These are phyloP conservation scores for Babesia ovata DNA, from an alignment of 169 alveolate genomes.

Conservation along the genomic window DNA sequence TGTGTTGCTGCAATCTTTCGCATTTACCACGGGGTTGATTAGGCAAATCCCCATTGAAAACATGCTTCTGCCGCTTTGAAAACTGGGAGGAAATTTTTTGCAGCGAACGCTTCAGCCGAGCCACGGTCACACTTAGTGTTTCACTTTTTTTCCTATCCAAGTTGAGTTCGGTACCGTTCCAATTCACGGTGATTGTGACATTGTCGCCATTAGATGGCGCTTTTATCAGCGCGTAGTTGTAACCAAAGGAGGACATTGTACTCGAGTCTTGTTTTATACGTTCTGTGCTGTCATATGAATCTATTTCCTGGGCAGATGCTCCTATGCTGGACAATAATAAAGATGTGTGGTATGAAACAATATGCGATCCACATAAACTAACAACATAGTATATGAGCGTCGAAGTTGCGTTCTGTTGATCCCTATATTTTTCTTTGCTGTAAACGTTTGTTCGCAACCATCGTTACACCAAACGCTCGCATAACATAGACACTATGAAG, in stretches of 20 bases:
- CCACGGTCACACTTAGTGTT: conserved; percentile 15
- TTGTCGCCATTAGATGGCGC: conserved; percentile 30
- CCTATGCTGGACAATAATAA: background rate
- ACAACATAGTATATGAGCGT: no score
- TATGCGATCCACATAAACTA: no score
- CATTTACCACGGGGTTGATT: background rate
- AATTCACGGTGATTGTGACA: conserved; percentile 30
- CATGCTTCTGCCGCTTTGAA: background rate
- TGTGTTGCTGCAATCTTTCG: background rate
- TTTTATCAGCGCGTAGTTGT: conserved; percentile 41
- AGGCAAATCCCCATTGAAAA: background rate
- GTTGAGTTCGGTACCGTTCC: conserved; percentile 40
- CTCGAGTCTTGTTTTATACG: background rate
- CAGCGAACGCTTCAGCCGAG: conserved; percentile 53
- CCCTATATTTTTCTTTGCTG: no score
- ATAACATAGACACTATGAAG: no score
- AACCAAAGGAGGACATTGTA: conserved; percentile 12
- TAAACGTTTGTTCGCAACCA: no score
- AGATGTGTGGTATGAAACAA: no score
- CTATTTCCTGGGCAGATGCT: background rate
- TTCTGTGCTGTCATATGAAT: background rate
- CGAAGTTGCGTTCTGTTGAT: no score
- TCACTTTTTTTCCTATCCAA: conserved; percentile 51
- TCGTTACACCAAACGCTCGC: no score
- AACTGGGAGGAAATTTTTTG: background rate